Base-by-base conservation (phyloP, 2,329 filamentous ascomycete genomes). In the Ambrosiella cleistominuta region DNA sequence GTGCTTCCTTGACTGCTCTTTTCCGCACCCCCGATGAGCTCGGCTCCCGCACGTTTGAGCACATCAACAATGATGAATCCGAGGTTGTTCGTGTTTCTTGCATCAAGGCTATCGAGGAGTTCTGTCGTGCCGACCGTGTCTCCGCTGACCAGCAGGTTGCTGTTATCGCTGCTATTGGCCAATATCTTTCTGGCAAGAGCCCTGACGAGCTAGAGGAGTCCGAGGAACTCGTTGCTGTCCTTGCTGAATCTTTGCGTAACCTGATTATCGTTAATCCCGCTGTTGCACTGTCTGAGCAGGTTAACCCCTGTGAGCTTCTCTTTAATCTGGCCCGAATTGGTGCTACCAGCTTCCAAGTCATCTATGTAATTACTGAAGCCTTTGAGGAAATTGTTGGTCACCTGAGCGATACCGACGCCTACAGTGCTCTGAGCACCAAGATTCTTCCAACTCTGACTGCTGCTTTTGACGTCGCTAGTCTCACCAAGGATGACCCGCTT, bases 51-150 rank as follows among this genome's bases (percentile, higher is more conserved):
- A 85, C 86, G 1, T 78, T 97, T 56, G 80, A 85, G 55, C 83
- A 84, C 7, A 86, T 95, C 63, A 81, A 80, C 8, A 74, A 75
- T 40, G 90, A 95, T 63, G 74, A 82, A 17, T 86, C 87, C 0
- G 90, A 96, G 68, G 82, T 97, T 40, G 91, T 97, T 49, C 88
- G 93, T 68, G 90, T 95, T 15, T 83, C 91, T 17, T 95, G 88
- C 66, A 85, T 97, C 65, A 90, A 91, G 67, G 85, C 88, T 1
- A 71, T 95, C 40, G 88, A 96, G 65, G 77, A 78, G 13, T 77
- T 82, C 60, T 75, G 82, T 56, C 74, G 71, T 61, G 74, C 76
- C 68, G 68, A 77, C 69, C 65, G 74, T 74, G 71, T 77, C 2
- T 66, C 71, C 6, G 65, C 68, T 7, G 77, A 80, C 60, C 74